Evolutionary conservation across 2,329 filamentous ascomycete species (phyloP).

Genomic region (Penicillium thymicola): DNA sequence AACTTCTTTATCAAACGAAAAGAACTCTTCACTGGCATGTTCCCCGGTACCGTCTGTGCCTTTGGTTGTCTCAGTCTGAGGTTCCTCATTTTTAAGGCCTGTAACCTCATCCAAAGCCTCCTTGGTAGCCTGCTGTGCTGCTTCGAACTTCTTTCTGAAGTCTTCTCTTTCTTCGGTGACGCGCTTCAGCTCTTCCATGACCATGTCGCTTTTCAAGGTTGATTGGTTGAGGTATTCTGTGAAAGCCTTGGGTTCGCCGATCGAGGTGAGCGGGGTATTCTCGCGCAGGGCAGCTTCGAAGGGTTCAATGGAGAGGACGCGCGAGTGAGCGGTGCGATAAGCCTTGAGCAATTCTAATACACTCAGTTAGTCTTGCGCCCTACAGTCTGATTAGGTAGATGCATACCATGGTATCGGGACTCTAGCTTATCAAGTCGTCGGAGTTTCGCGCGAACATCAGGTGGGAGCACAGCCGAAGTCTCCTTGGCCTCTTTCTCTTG

Average conservation of each 20-base stretch:
- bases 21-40: slow-evolving; percentile 67
- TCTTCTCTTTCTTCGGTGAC: slow-evolving; percentile 78
- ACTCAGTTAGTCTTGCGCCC: neutral
- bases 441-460: slow-evolving; percentile 71
- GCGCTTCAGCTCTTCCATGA: slow-evolving; percentile 87
- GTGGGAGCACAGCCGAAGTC: slow-evolving; percentile 58
- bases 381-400: slow-evolving; percentile 1
- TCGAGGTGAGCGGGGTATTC: slow-evolving; percentile 85
- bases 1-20: slow-evolving; percentile 87
- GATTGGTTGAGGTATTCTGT: slow-evolving; percentile 88
- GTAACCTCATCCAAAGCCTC: slow-evolving; percentile 63
- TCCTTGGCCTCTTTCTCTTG: slow-evolving; percentile 21
- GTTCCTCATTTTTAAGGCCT: slow-evolving; percentile 45
- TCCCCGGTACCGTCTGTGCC: slow-evolving; percentile 19
- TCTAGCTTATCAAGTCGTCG: slow-evolving; percentile 89
- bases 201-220: slow-evolving; percentile 83
- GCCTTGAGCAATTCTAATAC: slow-evolving; percentile 78
- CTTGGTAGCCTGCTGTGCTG: slow-evolving; percentile 61
- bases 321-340: slow-evolving; percentile 85
- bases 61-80: slow-evolving; percentile 7
- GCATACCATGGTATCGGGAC: slow-evolving; percentile 73
- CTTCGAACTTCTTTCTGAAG: slow-evolving; percentile 72
- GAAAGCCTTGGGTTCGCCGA: slow-evolving; percentile 77
- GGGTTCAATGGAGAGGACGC: slow-evolving; percentile 81
- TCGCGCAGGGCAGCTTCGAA: slow-evolving; percentile 91